Evolutionary conservation across 345 rosid genomes (phyloP).

Genomic region (Bruguiera sexangula): DNA sequence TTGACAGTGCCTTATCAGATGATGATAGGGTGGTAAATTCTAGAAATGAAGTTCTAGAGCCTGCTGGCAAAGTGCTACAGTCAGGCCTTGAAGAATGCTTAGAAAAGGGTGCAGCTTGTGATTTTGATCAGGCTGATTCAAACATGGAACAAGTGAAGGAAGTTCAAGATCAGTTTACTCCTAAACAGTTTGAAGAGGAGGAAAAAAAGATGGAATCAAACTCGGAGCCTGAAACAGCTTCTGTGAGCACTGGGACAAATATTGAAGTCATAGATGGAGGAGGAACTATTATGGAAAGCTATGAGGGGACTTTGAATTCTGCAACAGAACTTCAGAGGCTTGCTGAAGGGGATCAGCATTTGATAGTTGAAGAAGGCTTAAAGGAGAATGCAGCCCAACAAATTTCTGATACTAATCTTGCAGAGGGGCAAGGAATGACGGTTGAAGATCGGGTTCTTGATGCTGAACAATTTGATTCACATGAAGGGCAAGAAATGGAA

Average conservation of each 20-base stretch:
- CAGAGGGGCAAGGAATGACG: slow-evolving; percentile 16
- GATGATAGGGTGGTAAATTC: slow-evolving; percentile 1
- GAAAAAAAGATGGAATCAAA: slow-evolving; percentile 10
- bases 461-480: slow-evolving; percentile 30
- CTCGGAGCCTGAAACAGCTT: slow-evolving; percentile 16
- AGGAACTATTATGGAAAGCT: slow-evolving; percentile 7
- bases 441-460: slow-evolving; percentile 26
- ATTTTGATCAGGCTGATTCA: slow-evolving; percentile 27
- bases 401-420: slow-evolving; percentile 11
- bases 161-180: slow-evolving; percentile 29
- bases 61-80: slow-evolving; percentile 5
- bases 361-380: slow-evolving; percentile 5
- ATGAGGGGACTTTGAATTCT: slow-evolving; percentile 5
- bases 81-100: slow-evolving; percentile 7
- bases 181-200: slow-evolving; percentile 19
- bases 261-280: slow-evolving; percentile 2
- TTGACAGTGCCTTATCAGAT: background rate
- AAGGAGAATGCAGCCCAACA: background rate
- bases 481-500: slow-evolving; percentile 37
- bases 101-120: slow-evolving; percentile 7
- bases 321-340: slow-evolving; percentile 3
- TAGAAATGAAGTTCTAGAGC: background rate
- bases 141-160: slow-evolving; percentile 22
- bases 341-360: slow-evolving; percentile 12
- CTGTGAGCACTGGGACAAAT: background rate